Base-by-base conservation (phyloP, 2,329 filamentous ascomycete species). In the Xylariaceae sp. region DNA sequence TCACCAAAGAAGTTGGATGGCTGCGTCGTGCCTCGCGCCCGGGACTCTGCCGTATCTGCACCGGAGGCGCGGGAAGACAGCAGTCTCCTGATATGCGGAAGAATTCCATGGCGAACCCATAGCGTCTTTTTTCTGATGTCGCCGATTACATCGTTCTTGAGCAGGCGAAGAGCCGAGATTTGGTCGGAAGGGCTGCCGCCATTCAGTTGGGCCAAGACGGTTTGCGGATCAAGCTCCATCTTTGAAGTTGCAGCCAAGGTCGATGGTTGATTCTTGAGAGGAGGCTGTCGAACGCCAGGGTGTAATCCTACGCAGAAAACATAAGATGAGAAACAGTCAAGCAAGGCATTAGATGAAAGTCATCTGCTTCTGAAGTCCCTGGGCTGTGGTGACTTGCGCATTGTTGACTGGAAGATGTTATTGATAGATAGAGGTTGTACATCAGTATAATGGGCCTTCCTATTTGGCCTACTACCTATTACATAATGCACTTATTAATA, bases 61-160 rank as follows among this genome's bases (percentile, higher is more conserved):
- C 61, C 66, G 16, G 54, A 42, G 7, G 59, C 48, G 35, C 53
- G 55, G 11, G 58, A 50, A 33, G 60, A 60, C 58, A 74, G 68
- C 46, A 68, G 69, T 51, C 58, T 65, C 55, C 70, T 71, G 39
- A 73, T 67, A 23, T 75, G 73, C 37, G 77, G 73, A 32, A 92
- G 63, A 18, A 86, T 70, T 13, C 89, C 89, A 38, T 77, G 67
- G 41, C 70, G 70, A 28, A 96, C 73, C 70, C 83, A 89, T 40
- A 78, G 65, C 63, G 90, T 83, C 64, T 98, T 98, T 60, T 83
- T 82, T 61, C 90, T 81, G 23, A 84, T 74, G 62, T 97, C 88
- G 16, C 92, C 92, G 44, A 95, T 80, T 33, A 94, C 75, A 47
- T 92, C 85, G 62, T 95, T 92, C 68, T 95, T 97, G 19, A 98